Base-by-base conservation (phyloP, 164 flowering plant species). In the Aristolochia fimbriata region DNA sequence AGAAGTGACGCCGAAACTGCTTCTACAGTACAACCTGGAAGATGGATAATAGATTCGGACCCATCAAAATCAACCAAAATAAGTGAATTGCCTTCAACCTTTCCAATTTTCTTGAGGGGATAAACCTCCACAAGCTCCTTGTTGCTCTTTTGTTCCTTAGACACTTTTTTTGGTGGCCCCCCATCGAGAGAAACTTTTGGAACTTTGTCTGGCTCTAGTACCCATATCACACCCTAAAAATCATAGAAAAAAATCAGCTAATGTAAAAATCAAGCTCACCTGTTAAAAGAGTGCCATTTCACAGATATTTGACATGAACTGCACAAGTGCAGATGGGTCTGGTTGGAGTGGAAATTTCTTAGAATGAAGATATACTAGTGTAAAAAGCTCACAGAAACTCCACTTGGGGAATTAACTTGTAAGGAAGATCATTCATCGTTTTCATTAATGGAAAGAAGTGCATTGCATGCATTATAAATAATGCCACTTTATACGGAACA, bases 1-100 rank as follows among this genome's bases (percentile, higher is more conserved):
- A 77, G 60, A 67, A 17, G 57, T 48, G 96, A 64, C 15, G 90
- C 96, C 14, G 98, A 93, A 69, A 93, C 98, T 62, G 98, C 82
- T 65, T 69, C 67, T 54, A 93, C 56, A 2, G 45, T 62, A 71
- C 96, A 87, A 59, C 86, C 88, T 24, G 69, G 72, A 14, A 93
- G 75, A 33, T 47, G 66, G 33, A 93, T 71, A 27, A 64, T 64
- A 24, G 63, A 63, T 23, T 57, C 62, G 14, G 85, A 78, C 56
- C 85, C 94, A 78, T 82, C 84, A 27, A 77, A 51, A 53, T 83
- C 82, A 24, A 70, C 71, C 56, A 93, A 65, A 63, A 80, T 64
- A 45, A 89, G 87, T 9, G 64, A 65, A 0, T 68, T 73, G 49
- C 82, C 82, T 65, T 81, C 76, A 62, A 92, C 73, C 65, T 67